Percentiles rank a stretch among this genome's conserved stretches.
These are phyloP conservation scores for Handroanthus guayacan DNA, from an alignment of 257 asterid species.

Conservation along the genomic window DNA sequence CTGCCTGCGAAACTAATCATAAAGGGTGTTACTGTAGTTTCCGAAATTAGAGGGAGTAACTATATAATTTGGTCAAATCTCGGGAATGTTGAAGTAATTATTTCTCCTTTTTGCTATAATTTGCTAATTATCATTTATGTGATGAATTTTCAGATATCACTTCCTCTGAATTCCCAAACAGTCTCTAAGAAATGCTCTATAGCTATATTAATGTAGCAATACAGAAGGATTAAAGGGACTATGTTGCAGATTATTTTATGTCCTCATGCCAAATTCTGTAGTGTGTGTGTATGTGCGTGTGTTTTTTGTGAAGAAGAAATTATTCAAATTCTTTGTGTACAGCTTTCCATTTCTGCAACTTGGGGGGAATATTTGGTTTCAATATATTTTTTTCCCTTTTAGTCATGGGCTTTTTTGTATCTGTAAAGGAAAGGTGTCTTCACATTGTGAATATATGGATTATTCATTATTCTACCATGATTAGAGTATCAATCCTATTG, in stretches of 20 bases:
- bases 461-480: background rate
- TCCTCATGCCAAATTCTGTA: background rate
- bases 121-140: slow-evolving; percentile 1
- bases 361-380: no score
- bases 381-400: no score
- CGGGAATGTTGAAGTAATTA: no score
- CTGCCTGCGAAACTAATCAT: no score
- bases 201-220: slow-evolving; percentile 50
- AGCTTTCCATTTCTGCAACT: no score
- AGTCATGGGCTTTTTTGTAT: background rate
- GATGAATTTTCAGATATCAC: slow-evolving; percentile 56
- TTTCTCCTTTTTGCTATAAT: no score
- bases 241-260: background rate
- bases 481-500: background rate
- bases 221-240: background rate
- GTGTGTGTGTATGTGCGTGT: background rate
- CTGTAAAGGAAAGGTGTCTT: background rate
- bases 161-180: slow-evolving; percentile 53
- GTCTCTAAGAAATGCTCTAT: slow-evolving; percentile 65
- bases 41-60: no score
- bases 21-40: no score
- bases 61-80: no score
- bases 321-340: no score
- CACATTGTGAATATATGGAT: background rate
- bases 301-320: background rate